Evolutionary conservation across 495 filamentous ascomycete genomes (phyloP), one percentile per base, ranked within the genome.

Genomic region (Halenospora varia): DNA sequence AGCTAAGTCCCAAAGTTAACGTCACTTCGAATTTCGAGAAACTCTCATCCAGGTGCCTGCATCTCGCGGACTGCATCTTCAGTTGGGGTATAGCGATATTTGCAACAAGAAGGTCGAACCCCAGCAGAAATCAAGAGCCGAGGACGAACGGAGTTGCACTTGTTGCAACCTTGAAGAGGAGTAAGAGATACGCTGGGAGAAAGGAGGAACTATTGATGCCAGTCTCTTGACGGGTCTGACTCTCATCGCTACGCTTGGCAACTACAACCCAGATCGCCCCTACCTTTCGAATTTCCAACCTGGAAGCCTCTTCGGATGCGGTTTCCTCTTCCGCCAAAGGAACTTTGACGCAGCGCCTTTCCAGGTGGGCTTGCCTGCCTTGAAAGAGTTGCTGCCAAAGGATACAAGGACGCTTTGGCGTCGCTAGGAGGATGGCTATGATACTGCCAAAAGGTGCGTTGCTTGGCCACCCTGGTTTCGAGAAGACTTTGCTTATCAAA

Each of bases 361-460:
- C 63, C 46, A 39, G 60, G 63, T 66, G 51, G 63, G 59, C 59
- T 59, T 55, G 60, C 60, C 60, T 66, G 53, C 63, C 63, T 59
- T 41, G 57, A 59, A 61, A 61, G 63, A 57, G 56, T 60, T 66
- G 63, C 57, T 46, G 53, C 54, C n/a, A n/a, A n/a, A n/a, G n/a
- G 57, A 45, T 56, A 41, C 22, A 8, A 8, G 11, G 9, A n/a
- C n/a, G n/a, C 17, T 51, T 53, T 60, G 46, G 53, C 50, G 17
- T 29, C 51, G 24, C 42, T 35, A 44, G 22, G 24, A 57, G 39
- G 18, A 68, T 70, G 65, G 53, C 67, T 41, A 69, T 71, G 66
- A 70, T 76, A 24, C 61, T 79, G 45, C 76, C 75, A 8, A 75
- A 72, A 51, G 68, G n/a, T n/a, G n/a, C n/a, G n/a, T n/a, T n/a